Evolutionary conservation across 352 stramenopile species (phyloP).

Genomic region (Globisporangium viniferum): DNA sequence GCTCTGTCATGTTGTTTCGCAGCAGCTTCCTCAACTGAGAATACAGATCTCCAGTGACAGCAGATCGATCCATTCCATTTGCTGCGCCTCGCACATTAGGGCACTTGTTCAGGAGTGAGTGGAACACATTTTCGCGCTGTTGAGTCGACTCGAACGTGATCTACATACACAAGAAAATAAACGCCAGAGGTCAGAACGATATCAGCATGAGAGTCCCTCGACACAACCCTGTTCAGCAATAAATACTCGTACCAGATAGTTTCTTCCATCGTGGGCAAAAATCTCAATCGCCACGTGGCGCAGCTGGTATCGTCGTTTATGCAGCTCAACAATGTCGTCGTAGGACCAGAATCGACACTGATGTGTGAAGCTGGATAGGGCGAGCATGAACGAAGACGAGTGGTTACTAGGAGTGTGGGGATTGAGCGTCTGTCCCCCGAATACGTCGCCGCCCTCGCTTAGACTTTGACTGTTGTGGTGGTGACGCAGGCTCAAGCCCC

Average conservation of each 20-base stretch:
- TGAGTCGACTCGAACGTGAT: slow-evolving; percentile 65
- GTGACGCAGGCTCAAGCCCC: slow-evolving; percentile 42
- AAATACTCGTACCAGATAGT: slow-evolving; percentile 53
- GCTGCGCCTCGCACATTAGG: slow-evolving; percentile 64
- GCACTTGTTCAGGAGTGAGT: slow-evolving; percentile 67
- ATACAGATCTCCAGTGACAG: slow-evolving; percentile 49
- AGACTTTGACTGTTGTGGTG: slow-evolving; percentile 9
- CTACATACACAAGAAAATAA: slow-evolving; percentile 18
- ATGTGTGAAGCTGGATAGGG: slow-evolving; percentile 40
- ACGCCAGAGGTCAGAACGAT: neutral
- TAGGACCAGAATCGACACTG: slow-evolving; percentile 76
- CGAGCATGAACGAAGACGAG: slow-evolving; percentile 8
- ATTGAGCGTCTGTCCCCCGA: neutral
- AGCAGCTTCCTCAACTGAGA: slow-evolving; percentile 66
- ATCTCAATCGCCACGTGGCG: slow-evolving; percentile 71
- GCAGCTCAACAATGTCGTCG: slow-evolving; percentile 68
- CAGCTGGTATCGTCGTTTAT: slow-evolving; percentile 75
- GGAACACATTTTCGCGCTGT: slow-evolving; percentile 69
- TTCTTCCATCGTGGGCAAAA: slow-evolving; percentile 71
- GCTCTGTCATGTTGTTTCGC: slow-evolving; percentile 75
- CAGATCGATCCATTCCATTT: slow-evolving; percentile 56
- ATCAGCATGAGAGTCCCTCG: neutral
- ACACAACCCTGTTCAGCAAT: neutral
- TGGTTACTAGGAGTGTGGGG: slow-evolving; percentile 5
- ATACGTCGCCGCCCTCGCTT: neutral